Percentiles rank a stretch among this genome's conserved stretches.
phyloP scores from a whole-genome alignment of 1,284 basidiomycete species.

The Cryptococcus wingfieldii region DNA sequence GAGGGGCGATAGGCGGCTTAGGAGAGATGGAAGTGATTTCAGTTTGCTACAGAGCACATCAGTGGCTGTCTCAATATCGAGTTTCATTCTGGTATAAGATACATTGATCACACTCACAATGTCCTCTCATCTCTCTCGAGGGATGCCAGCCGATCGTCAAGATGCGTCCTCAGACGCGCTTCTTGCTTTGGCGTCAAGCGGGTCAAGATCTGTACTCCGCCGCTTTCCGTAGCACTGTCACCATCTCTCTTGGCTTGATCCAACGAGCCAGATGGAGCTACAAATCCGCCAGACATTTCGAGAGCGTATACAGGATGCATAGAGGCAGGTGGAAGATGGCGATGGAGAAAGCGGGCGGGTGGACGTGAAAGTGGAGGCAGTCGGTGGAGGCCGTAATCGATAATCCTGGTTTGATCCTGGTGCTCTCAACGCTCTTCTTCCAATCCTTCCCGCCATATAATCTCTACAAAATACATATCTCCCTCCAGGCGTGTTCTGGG shows the following conservation, averaged over 20 bases:
- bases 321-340: neutral
- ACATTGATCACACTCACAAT: conserved; percentile 15
- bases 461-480: neutral
- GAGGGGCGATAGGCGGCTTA: conserved; percentile 22
- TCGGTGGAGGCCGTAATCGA: neutral
- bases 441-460: neutral
- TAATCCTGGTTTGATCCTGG: neutral
- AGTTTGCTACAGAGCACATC: conserved; percentile 17
- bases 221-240: neutral
- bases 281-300: conserved; percentile 3
- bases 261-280: neutral
- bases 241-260: neutral
- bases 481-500: neutral
- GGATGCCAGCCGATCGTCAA: conserved; percentile 23
- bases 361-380: conserved; percentile 1
- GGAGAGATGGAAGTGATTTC: conserved; percentile 15
- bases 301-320: neutral
- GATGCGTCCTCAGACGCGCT: conserved; percentile 16
- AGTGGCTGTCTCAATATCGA: neutral
- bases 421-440: neutral
- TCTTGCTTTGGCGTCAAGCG: conserved; percentile 24
- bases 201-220: neutral
- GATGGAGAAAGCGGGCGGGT: neutral
- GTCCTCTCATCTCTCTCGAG: conserved; percentile 36
- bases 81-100: too few species aligned